A percentile compares a stretch with the other conserved stretches of the same genome.
These are phyloP conservation scores for Millerozyma acaciae DNA, from an alignment of 805 yeast species.

Conservation along the genomic window DNA sequence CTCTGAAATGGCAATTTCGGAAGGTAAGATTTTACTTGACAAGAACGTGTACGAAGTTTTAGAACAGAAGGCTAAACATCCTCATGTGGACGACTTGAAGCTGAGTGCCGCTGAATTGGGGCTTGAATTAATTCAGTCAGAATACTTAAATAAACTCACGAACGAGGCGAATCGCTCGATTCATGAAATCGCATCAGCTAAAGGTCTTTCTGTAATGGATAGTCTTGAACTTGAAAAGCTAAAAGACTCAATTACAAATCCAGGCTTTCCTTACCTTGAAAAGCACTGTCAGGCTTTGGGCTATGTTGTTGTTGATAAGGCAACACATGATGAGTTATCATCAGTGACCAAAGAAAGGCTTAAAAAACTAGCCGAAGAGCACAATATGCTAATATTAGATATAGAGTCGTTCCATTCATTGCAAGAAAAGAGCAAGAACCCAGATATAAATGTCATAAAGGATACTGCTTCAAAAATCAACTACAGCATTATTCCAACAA, in stretches of 20 bases:
- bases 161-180: background rate
- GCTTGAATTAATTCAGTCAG: slow-evolving; percentile 3
- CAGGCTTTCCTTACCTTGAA: no score
- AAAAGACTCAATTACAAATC: no score
- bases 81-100: slow-evolving; percentile 9
- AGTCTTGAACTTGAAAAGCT: no score
- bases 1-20: slow-evolving; percentile 3
- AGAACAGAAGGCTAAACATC: slow-evolving; percentile 12
- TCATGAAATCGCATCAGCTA: no score
- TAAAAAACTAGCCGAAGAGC: no score
- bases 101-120: slow-evolving; percentile 8
- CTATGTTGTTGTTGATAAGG: no score
- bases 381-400: no score
- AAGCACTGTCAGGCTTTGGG: no score
- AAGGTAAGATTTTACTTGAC: slow-evolving; percentile 3
- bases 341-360: no score
- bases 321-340: no score
- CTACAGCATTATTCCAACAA: slow-evolving; percentile 4
- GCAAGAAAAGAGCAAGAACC: slow-evolving; percentile 1
- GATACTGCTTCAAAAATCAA: background rate
- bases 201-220: no score
- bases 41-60: slow-evolving; percentile 5
- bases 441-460: background rate
- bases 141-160: background rate
- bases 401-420: slow-evolving; percentile 5